These are phyloP conservation scores for Poteriospumella lacustris DNA, from an alignment of 108 stramenopile genomes.

Conservation along the genomic window DNA sequence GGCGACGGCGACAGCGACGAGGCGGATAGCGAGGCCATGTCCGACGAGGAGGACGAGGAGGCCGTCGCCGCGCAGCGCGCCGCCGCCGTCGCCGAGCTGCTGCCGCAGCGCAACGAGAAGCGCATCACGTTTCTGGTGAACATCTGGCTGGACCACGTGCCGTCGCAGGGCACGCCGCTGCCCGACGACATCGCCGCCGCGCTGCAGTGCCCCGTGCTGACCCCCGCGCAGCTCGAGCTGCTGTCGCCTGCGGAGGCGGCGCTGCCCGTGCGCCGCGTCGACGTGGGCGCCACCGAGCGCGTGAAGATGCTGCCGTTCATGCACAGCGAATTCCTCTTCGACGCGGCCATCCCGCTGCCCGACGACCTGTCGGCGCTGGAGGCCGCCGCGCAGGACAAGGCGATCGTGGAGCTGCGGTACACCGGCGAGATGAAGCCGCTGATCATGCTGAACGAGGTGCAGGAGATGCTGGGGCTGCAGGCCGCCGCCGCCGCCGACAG, in stretches of 20 bases:
- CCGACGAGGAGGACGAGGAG: neutral
- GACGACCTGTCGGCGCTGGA: neutral
- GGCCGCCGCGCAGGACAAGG: neutral
- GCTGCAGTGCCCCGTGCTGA: neutral
- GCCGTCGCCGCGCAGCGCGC: neutral
- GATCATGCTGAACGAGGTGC: neutral
- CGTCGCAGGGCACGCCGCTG: conserved; percentile 62
- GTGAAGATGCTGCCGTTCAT: neutral
- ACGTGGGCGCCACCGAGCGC: neutral
- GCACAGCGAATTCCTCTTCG: neutral
- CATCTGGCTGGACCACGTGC: conserved; percentile 69
- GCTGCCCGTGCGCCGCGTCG: conserved; percentile 1
- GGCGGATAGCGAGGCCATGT: neutral
- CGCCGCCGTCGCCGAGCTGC: neutral
- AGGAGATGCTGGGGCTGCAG: neutral
- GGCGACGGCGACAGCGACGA: neutral
- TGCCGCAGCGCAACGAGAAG: neutral
- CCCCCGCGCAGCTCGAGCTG: neutral
- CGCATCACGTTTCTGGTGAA: conserved; percentile 85
- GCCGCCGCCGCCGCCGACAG: neutral
- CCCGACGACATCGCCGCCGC: conserved; percentile 53
- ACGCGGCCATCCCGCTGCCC: neutral
- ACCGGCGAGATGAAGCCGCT: neutral
- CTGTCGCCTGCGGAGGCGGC: neutral
- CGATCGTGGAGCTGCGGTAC: neutral